Evolutionary conservation across 176 grass and related monocot species (phyloP).

Genomic region (Stipa capillata): DNA sequence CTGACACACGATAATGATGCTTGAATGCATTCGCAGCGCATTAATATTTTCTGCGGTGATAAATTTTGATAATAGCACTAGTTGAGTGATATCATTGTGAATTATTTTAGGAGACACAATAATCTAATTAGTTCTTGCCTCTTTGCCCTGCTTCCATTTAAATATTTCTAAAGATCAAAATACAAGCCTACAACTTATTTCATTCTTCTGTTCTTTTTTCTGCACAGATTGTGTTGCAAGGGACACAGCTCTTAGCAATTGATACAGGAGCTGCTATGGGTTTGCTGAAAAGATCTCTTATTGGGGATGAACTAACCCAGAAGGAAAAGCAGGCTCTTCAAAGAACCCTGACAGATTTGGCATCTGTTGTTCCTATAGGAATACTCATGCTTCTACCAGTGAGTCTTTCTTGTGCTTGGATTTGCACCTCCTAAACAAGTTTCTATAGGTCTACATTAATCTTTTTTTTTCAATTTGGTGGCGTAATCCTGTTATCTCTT

Average conservation of each 20-base stretch:
- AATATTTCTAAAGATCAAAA: not conserved
- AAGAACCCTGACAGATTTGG: slow-evolving; percentile 95
- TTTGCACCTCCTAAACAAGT: not conserved
- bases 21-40: not conserved
- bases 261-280: slow-evolving; percentile 78
- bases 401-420: slow-evolving; percentile 34
- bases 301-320: slow-evolving; percentile 90
- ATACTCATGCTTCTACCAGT: slow-evolving; percentile 99
- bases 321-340: slow-evolving; percentile 98
- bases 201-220: slow-evolving; percentile 7
- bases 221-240: slow-evolving; percentile 83
- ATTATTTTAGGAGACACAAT: no score
- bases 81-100: no score
- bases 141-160: not conserved
- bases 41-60: slow-evolving; percentile 2
- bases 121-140: not conserved
- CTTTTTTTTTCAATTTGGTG: slow-evolving; percentile 26
- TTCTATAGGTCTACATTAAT: not conserved
- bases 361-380: slow-evolving; percentile 98
- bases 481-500: not conserved
- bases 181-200: slow-evolving; percentile 8
- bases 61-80: not conserved
- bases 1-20: not conserved
- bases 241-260: slow-evolving; percentile 89
- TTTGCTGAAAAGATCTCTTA: slow-evolving; percentile 81